Evolutionary conservation across 2,329 filamentous ascomycete genomes (phyloP).

Genomic region (Venturia nashicola): DNA sequence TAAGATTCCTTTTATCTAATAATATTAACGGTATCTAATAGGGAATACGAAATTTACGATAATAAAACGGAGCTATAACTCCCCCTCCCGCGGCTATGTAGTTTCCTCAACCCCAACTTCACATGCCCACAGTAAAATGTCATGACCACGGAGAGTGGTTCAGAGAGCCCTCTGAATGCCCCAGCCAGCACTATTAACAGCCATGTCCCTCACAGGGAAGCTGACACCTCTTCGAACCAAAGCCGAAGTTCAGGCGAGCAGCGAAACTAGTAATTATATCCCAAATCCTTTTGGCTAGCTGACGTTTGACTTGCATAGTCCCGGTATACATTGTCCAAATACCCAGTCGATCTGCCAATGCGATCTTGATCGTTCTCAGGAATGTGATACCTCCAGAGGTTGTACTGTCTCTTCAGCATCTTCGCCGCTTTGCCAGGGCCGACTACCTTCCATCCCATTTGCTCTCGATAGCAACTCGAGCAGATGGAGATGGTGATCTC

Average conservation of each 20-base stretch:
- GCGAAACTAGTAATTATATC: conserved; percentile 25
- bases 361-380: conserved; percentile 48
- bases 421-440: conserved; percentile 65
- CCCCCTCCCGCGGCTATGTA: too few species aligned
- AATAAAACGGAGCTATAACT: too few species aligned
- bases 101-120: background rate
- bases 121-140: background rate
- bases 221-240: conserved; percentile 34
- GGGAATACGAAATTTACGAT: too few species aligned
- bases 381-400: conserved; percentile 30
- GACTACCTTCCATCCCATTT: conserved; percentile 54
- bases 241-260: conserved; percentile 35
- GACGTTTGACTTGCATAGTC: conserved; percentile 25
- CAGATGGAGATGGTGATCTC: background rate
- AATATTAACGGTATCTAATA: too few species aligned
- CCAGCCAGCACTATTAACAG: background rate
- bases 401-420: conserved; percentile 38
- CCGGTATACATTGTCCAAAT: conserved; percentile 60
- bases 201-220: conserved; percentile 12
- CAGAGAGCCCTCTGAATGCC: background rate
- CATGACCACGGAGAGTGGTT: conserved; percentile 5
- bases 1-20: too few species aligned
- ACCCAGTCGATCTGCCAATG: conserved; percentile 59
- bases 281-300: background rate
- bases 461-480: conserved; percentile 11